Evolutionary conservation across 2,329 filamentous ascomycete species (phyloP).

Genomic region (Phoma sp.): DNA sequence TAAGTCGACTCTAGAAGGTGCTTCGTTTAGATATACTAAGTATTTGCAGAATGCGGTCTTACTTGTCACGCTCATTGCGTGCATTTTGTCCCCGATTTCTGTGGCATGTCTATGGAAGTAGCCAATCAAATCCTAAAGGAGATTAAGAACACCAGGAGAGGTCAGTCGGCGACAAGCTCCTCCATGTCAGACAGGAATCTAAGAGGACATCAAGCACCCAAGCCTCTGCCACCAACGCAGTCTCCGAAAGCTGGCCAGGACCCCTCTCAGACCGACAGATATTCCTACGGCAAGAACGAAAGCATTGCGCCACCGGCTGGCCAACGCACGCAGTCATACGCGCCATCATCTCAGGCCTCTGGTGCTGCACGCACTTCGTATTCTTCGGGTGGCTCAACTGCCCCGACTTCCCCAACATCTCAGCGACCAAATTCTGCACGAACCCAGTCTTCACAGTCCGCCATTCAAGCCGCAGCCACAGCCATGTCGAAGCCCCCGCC

Average conservation of each 20-base stretch:
- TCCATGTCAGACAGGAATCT: slow-evolving; percentile 52
- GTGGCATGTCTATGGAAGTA: slow-evolving; percentile 97
- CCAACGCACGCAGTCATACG: slow-evolving; percentile 50
- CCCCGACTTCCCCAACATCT: slow-evolving; percentile 55
- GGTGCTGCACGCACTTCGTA: slow-evolving; percentile 58
- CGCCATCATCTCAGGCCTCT: slow-evolving; percentile 49
- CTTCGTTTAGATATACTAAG: slow-evolving; percentile 24
- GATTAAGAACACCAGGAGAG: slow-evolving; percentile 78
- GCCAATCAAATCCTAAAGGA: slow-evolving; percentile 93
- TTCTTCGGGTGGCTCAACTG: slow-evolving; percentile 40
- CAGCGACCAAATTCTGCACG: slow-evolving; percentile 55
- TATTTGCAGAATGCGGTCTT: slow-evolving; percentile 77
- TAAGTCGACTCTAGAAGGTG: slow-evolving; percentile 51
- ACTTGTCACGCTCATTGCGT: slow-evolving; percentile 91
- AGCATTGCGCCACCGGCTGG: slow-evolving; percentile 44
- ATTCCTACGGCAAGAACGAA: slow-evolving; percentile 17
- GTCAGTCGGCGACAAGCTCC: slow-evolving; percentile 59
- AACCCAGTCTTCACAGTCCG: slow-evolving; percentile 56
- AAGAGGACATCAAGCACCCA: slow-evolving; percentile 45
- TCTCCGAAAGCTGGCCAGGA: slow-evolving; percentile 49
- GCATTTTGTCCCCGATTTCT: slow-evolving; percentile 97
- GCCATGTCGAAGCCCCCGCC: slow-evolving; percentile 49
- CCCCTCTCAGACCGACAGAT: slow-evolving; percentile 23
- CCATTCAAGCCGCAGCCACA: slow-evolving; percentile 54
- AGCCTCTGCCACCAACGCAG: slow-evolving; percentile 52